Evolutionary conservation across 1,284 basidiomycete genomes (phyloP), one percentile per base, ranked within the genome.

Genomic region (Apiotrichum mycotoxinovorans): DNA sequence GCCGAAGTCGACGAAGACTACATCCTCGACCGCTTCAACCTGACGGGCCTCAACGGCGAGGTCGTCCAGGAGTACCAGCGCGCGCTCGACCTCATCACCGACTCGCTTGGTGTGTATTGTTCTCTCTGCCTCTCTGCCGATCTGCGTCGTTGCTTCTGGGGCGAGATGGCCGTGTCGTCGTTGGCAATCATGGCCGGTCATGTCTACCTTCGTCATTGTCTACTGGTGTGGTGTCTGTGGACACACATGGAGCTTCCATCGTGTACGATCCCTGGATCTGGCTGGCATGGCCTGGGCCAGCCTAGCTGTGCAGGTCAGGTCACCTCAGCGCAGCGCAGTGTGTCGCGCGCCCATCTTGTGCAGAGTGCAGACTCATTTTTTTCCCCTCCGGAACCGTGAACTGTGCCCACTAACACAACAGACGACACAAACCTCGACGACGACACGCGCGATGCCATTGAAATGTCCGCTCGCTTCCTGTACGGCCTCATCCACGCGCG

Each of bases 1-100:
- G 97, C 94, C 78, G 94, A 98, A 80, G 91, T 98, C 64, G 96
- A 98, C 74, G 94, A 98, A 72, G 95, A 98, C 78, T 98, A 98
- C 78, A 98, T 98, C 68, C 83, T 98, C 50, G 95, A 98, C 79
- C 84, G 95, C 46, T 98, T 98, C 85, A 98, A 98, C 78, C 82
- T 98, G 55, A 98, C 95, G 7, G 95, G 96, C 2, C 82, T 98
- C 60, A 98, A 98, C 78, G 89, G 89, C 64, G 95, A 98, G 76
- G 92, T 79, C 25, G 72, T 98, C 9, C 85, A 92, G 63, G 91
- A 97, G 78, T 98, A 98, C 70, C 80, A 87, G 2, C 88, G 96
- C 68, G 95, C 95, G 0, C 80, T 98, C 52, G 95, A 98, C 74
- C 83, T 98, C 57, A 97, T 98, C 65, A 98, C 94, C 4, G 92